Conservation (phyloP, 1,284 basidiomycete species). For the Ganoderma meredithae region DNA sequence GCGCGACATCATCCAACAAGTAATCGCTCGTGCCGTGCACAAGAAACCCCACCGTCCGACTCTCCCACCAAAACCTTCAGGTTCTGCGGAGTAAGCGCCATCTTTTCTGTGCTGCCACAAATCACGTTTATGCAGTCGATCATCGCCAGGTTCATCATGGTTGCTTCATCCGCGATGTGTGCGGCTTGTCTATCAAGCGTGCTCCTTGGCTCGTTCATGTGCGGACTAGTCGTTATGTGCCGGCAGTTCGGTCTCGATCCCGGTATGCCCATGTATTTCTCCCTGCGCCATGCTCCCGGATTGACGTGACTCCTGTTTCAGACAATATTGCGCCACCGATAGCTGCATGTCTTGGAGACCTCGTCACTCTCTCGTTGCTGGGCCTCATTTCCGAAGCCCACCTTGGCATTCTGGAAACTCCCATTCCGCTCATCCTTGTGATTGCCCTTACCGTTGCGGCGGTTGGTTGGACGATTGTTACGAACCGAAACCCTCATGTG, state of each 20-base stretch:
- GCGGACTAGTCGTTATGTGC: slow-evolving; percentile 82
- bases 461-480: slow-evolving; percentile 59
- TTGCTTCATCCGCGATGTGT: slow-evolving; percentile 90
- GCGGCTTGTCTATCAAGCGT: slow-evolving; percentile 84
- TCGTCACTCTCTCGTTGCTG: slow-evolving; percentile 87
- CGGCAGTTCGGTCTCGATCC: slow-evolving; percentile 83
- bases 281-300: slow-evolving; percentile 4
- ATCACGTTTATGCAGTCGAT: not conserved
- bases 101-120: not conserved
- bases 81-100: slow-evolving; percentile 60
- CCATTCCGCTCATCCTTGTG: slow-evolving; percentile 61
- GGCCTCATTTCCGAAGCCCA: slow-evolving; percentile 71
- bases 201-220: slow-evolving; percentile 94
- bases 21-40: slow-evolving; percentile 24
- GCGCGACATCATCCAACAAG: slow-evolving; percentile 6
- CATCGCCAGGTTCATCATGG: slow-evolving; percentile 73
- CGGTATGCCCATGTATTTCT: slow-evolving; percentile 54
- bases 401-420: slow-evolving; percentile 70
- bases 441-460: slow-evolving; percentile 66
- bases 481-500: slow-evolving; percentile 73
- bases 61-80: slow-evolving; percentile 43
- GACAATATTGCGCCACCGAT: slow-evolving; percentile 97
- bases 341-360: slow-evolving; percentile 91
- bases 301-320: slow-evolving; percentile 40
- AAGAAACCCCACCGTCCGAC: slow-evolving; percentile 26